Conservation (phyloP, 495 filamentous ascomycete species). For the Hypoxylon fuscum region DNA sequence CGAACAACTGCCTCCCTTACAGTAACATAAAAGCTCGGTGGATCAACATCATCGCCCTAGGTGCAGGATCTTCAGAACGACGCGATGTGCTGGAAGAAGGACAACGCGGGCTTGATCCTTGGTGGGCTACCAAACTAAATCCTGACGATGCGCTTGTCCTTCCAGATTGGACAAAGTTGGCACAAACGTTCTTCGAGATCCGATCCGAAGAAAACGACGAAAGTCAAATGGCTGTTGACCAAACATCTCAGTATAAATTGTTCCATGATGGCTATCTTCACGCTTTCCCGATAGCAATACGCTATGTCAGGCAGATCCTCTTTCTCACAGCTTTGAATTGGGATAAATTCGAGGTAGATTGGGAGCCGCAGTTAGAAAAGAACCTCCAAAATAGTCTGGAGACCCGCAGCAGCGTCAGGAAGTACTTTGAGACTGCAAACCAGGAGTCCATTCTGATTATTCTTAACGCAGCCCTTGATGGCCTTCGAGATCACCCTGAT, state of each 20-base stretch:
- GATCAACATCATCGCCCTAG: conserved; percentile 85
- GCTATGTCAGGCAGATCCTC: conserved; percentile 77
- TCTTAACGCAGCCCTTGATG: conserved; percentile 44
- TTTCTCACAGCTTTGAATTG: conserved; percentile 73
- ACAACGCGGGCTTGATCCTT: conserved; percentile 77
- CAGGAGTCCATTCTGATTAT: conserved; percentile 36
- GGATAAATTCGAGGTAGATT: conserved; percentile 77
- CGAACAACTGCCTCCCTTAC: conserved; percentile 87
- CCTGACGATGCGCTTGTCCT: conserved; percentile 46
- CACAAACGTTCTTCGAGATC: conserved; percentile 52
- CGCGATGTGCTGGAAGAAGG: conserved; percentile 91
- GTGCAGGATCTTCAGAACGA: conserved; percentile 67
- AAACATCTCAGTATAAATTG: conserved; percentile 36
- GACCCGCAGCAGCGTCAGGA: conserved; percentile 65
- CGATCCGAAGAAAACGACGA: conserved; percentile 22
- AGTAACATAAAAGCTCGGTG: conserved; percentile 81
- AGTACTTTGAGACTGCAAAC: conserved; percentile 45
- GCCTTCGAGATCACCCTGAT: conserved; percentile 42
- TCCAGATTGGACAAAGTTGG: conserved; percentile 60
- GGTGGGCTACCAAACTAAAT: conserved; percentile 55
- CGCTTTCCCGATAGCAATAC: conserved; percentile 70
- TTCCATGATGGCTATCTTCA: conserved; percentile 56
- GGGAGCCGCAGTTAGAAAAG: conserved; percentile 82
- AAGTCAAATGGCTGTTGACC: conserved; percentile 38
- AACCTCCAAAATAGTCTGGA: conserved; percentile 70